Conservation (phyloP, 257 asterid species). For the Nicotiana knightiana region DNA sequence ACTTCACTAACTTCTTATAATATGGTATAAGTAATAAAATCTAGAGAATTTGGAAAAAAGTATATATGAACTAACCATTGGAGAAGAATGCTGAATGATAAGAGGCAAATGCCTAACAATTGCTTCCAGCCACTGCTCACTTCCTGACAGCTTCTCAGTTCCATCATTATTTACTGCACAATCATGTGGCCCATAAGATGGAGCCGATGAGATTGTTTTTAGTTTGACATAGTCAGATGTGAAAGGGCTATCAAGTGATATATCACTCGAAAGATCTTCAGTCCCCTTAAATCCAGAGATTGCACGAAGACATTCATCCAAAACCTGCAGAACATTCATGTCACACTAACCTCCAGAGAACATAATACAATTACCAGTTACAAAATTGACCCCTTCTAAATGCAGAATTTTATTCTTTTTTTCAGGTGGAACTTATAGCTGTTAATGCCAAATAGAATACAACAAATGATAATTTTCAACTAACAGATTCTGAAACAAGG, state of each 20-base stretch:
- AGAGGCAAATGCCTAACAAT: slow-evolving; percentile 66
- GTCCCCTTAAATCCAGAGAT: slow-evolving; percentile 90
- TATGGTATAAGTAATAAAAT: not conserved
- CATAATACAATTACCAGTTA: not conserved
- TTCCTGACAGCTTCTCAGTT: slow-evolving; percentile 43
- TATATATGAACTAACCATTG: slow-evolving; percentile 53
- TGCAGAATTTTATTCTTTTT: not conserved
- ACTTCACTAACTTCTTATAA: not conserved
- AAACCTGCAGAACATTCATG: slow-evolving; percentile 43
- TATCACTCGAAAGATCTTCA: slow-evolving; percentile 85
- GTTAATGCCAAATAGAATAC: not conserved
- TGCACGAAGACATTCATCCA: slow-evolving; percentile 97
- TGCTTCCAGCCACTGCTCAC: slow-evolving; percentile 80
- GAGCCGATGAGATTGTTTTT: slow-evolving; percentile 91
- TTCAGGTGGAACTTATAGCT: not conserved
- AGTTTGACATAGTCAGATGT: slow-evolving; percentile 70
- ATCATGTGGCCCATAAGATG: slow-evolving; percentile 48
- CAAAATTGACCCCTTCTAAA: not conserved
- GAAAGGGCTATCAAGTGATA: slow-evolving; percentile 66
- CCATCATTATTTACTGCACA: slow-evolving; percentile 36
- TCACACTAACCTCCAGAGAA: slow-evolving; percentile 2
- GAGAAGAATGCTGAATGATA: slow-evolving; percentile 63
- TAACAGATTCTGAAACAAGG: not conserved
- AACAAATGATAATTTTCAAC: not conserved
- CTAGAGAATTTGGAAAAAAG: not conserved